Evolutionary conservation across 805 yeast species (phyloP), one percentile per base, ranked within the genome.

Genomic region (Candida sakaeoensis): DNA sequence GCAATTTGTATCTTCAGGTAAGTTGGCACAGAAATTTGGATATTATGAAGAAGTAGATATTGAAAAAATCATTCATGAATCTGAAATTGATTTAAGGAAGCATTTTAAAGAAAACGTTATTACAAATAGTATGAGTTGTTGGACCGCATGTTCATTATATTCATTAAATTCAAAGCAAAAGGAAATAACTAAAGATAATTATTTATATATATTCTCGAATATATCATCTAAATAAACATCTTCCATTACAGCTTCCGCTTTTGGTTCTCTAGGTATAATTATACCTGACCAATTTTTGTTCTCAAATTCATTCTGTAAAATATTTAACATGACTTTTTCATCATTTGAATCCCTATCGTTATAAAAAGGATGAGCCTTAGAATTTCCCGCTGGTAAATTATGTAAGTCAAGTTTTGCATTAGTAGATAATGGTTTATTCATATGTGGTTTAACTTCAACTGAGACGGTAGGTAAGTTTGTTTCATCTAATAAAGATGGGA

Each of bases 81-180:
- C 50, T 1, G 42, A 43, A 13, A 48, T 61, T 2, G 65, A 63
- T 41, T 40, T 47, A 7, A 41, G 57, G 24, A 38, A 39, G 2
- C 9, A 33, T 1, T 27, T 63, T 24, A 14, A 43, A 4, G 33
- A 44, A 10, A 55, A 57, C 36, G 41, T 63, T 1, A 37, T 62
- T 1, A 28, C 58, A 8, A 48, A 55, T 7, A 66, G 41, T 3
- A 44, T 61, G 10, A 67, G 68, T 1, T 42, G 60, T 2, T 63
- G 68, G 68, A 43, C 51, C 7, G 65, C 65, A 3, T 51, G 57
- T 19, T 62, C 68, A 2, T 41, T 61, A 21, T 63, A 62, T 37
- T 5, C 37, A 18, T 8, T 21, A 17, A 34, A 24, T 13, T 34
- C 47, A 54, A 17, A 40, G 44, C n/a, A 43, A 51, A 17, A 36